phyloP scores from a whole-genome alignment of 352 stramenopile species.

The Phytopythium montanum region DNA sequence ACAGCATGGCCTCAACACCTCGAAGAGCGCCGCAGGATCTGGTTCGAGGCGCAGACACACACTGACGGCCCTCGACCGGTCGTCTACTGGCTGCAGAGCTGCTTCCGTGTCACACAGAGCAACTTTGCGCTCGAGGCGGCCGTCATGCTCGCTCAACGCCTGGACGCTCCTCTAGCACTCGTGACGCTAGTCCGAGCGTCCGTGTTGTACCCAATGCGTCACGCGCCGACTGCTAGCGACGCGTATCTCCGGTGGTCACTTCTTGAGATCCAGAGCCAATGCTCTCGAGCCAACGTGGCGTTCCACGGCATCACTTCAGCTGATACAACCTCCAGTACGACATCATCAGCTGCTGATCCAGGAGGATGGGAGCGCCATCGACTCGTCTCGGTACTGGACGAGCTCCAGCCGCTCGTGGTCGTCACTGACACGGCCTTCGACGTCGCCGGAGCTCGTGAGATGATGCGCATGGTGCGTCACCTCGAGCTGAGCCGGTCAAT shows the following conservation, averaged over 20 bases:
- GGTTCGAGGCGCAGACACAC: slow-evolving; percentile 23
- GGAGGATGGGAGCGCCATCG: slow-evolving; percentile 16
- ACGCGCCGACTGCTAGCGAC: slow-evolving; percentile 51
- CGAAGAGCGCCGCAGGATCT: slow-evolving; percentile 36
- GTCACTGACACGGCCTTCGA: slow-evolving; percentile 41
- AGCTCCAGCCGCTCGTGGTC: slow-evolving; percentile 33
- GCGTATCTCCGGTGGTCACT: slow-evolving; percentile 52
- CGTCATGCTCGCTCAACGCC: slow-evolving; percentile 35
- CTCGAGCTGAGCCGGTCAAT: slow-evolving; percentile 26
- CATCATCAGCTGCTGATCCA: not conserved
- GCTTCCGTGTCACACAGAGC: slow-evolving; percentile 46
- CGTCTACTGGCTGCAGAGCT: slow-evolving; percentile 72
- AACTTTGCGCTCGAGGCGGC: slow-evolving; percentile 63
- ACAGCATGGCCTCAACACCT: slow-evolving; percentile 46
- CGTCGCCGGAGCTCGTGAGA: slow-evolving; percentile 24
- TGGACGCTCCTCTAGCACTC: slow-evolving; percentile 39
- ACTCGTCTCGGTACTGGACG: slow-evolving; percentile 35
- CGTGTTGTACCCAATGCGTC: slow-evolving; percentile 49
- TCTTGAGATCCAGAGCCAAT: slow-evolving; percentile 42
- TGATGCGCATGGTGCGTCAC: slow-evolving; percentile 28
- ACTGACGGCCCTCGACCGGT: slow-evolving; percentile 18
- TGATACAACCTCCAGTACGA: slow-evolving; percentile 2
- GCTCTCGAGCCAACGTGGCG: slow-evolving; percentile 31
- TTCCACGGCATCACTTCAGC: slow-evolving; percentile 43
- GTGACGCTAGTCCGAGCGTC: slow-evolving; percentile 41